phyloP scores from a whole-genome alignment of 352 stramenopile genomes.

The Globisporangium sylvaticum region DNA sequence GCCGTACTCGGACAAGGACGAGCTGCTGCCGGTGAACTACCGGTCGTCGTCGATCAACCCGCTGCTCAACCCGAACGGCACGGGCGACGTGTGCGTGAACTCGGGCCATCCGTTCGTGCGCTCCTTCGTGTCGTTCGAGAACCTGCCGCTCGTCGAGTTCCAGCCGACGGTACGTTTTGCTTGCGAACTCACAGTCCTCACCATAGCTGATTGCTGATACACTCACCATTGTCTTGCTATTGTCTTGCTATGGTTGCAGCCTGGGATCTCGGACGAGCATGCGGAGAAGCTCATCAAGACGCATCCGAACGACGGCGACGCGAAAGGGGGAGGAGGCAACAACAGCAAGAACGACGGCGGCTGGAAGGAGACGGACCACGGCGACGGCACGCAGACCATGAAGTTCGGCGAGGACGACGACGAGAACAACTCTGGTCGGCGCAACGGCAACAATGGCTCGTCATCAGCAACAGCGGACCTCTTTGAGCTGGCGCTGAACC shows the following conservation, averaged over 20 bases:
- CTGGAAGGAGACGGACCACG: conserved; percentile 63
- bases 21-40: conserved; percentile 94
- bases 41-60: conserved; percentile 91
- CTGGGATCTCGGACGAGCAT: conserved; percentile 74
- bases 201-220: not conserved
- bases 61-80: conserved; percentile 87
- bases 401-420: conserved; percentile 67
- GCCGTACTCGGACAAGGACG: conserved; percentile 90
- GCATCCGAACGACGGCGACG: conserved; percentile 36
- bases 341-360: conserved; percentile 25
- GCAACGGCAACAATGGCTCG: conserved; percentile 13
- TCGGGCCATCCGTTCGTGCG: conserved; percentile 94
- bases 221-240: conserved; percentile 6
- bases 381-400: conserved; percentile 73
- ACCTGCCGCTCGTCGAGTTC: conserved; percentile 95
- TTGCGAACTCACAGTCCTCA: not conserved
- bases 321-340: conserved; percentile 15
- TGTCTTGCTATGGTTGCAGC: conserved; percentile 20
- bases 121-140: conserved; percentile 94
- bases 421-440: conserved; percentile 28
- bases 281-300: conserved; percentile 79
- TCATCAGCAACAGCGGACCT: conserved; percentile 23
- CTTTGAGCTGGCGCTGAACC: conserved; percentile 87
- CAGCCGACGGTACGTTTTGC: conserved; percentile 44
- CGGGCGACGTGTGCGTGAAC: conserved; percentile 89